Conservation (phyloP, 768 basidiomycete species). For the Lactifluus hygrophoroides region DNA sequence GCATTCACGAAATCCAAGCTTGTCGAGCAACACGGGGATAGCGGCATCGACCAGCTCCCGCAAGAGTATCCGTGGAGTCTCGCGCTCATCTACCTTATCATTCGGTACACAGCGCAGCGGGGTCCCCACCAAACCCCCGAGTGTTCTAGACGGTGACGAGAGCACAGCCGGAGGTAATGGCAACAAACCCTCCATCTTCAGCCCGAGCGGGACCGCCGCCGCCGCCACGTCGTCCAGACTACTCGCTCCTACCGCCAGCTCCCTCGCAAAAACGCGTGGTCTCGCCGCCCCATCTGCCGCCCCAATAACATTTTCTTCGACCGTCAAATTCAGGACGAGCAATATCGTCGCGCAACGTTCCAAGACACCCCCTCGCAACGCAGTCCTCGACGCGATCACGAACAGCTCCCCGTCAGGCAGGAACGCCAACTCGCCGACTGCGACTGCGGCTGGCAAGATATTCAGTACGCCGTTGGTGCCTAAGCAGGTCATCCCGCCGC, state of each 20-base stretch:
- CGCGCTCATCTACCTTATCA: conserved; percentile 29
- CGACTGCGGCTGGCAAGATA: conserved; percentile 28
- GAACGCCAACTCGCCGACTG: conserved; percentile 11
- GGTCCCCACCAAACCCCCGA: background rate
- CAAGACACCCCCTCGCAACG: conserved; percentile 14
- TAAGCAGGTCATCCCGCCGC: conserved; percentile 15
- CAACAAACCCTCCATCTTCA: conserved; percentile 15
- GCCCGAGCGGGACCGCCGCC: conserved; percentile 15
- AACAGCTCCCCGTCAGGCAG: conserved; percentile 27
- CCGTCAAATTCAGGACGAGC: conserved; percentile 15
- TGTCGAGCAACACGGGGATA: conserved; percentile 1
- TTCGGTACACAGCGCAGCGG: conserved; percentile 35
- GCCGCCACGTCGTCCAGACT: conserved; percentile 3
- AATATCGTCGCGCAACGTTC: conserved; percentile 11
- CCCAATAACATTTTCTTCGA: background rate
- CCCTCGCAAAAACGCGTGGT: conserved; percentile 18
- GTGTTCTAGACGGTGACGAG: background rate
- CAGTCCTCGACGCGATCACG: conserved; percentile 28
- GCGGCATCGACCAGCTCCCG: conserved; percentile 11
- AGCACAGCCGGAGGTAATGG: background rate
- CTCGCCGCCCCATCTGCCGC: conserved; percentile 9
- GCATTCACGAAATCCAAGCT: conserved; percentile 1
- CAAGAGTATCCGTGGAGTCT: conserved; percentile 20
- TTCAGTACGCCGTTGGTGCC: conserved; percentile 45
- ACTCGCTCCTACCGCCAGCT: conserved; percentile 24